phyloP scores from a whole-genome alignment of 495 filamentous ascomycete genomes.

The Corynascus novoguineensis region DNA sequence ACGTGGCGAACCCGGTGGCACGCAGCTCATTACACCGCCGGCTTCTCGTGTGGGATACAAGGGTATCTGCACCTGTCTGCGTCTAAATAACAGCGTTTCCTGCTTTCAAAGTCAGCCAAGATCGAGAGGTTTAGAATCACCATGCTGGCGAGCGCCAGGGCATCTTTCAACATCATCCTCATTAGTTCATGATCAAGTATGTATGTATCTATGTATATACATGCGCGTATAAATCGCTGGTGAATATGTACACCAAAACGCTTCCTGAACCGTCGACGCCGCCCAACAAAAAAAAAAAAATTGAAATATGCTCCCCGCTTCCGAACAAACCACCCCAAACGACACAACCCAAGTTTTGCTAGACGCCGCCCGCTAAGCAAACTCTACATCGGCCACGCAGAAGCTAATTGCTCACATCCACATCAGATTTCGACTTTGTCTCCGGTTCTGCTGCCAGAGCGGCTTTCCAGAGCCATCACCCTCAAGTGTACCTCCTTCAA shows the following conservation, averaged over 20 bases:
- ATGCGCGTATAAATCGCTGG: too few species aligned
- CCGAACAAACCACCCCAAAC: not conserved
- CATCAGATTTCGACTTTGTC: slow-evolving; percentile 43
- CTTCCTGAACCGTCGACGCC: not conserved
- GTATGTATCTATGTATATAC: too few species aligned
- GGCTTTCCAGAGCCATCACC: slow-evolving; percentile 22
- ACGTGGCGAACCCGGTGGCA: not conserved
- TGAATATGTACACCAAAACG: too few species aligned
- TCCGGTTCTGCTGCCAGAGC: slow-evolving; percentile 47
- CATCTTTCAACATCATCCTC: slow-evolving; percentile 3
- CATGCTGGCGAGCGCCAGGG: not conserved
- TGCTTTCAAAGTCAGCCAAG: too few species aligned
- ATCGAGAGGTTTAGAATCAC: not conserved
- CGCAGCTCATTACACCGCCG: not conserved
- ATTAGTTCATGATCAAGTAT: not conserved
- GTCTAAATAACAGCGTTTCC: not conserved
- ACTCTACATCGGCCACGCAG: not conserved
- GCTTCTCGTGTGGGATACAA: not conserved
- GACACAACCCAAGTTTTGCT: not conserved
- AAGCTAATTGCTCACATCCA: slow-evolving; percentile 42
- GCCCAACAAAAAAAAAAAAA: not conserved
- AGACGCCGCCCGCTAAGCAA: slow-evolving; percentile 5
- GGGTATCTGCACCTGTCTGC: not conserved
- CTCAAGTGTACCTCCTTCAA: slow-evolving; percentile 10
- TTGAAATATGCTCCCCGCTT: not conserved